phyloP scores from a whole-genome alignment of 495 filamentous ascomycete genomes.

The Tricharina praecox region DNA sequence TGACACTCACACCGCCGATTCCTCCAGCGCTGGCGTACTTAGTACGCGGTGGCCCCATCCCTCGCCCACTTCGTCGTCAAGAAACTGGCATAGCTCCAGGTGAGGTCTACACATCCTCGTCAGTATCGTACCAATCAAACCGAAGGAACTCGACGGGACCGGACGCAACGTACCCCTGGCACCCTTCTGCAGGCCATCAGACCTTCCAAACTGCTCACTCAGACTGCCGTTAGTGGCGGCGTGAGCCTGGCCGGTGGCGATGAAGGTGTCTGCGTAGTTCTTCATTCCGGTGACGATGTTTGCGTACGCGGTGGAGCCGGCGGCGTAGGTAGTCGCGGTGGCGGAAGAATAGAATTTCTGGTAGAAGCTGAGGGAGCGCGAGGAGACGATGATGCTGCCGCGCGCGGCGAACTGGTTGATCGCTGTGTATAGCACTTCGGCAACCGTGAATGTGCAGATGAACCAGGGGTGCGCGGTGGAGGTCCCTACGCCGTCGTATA shows the following conservation, averaged over 20 bases:
- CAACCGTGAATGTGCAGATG: constrained; percentile 41
- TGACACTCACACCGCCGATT: no score
- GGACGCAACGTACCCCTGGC: constrained; percentile 6
- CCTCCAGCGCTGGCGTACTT: no score
- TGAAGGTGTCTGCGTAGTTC: constrained; percentile 45
- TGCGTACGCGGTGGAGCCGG: constrained; percentile 31
- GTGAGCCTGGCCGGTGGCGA: constrained; percentile 34
- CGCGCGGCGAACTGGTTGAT: constrained; percentile 38
- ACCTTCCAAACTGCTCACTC: constrained; percentile 41
- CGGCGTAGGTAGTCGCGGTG: constrained; percentile 32
- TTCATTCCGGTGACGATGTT: constrained; percentile 36
- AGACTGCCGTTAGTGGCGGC: constrained; percentile 38
- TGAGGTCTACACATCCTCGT: constrained; percentile 9
- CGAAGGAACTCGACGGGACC: no score
- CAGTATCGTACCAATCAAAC: background rate
- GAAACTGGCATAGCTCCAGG: constrained; percentile 23
- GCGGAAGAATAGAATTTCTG: constrained; percentile 32
- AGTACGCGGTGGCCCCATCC: constrained; percentile 12
- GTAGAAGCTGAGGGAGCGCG: constrained; percentile 38
- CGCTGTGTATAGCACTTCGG: constrained; percentile 46
- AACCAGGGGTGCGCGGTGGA: constrained; percentile 37
- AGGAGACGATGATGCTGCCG: constrained; percentile 31
- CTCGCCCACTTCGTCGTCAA: constrained; percentile 16
- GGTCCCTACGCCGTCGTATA: constrained; percentile 35
- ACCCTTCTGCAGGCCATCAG: constrained; percentile 16